A percentile compares a stretch with the other conserved stretches of the same genome.
Evolutionary conservation across 805 yeast species (phyloP).

Genomic region (Tetrapisispora taiwanensis): DNA sequence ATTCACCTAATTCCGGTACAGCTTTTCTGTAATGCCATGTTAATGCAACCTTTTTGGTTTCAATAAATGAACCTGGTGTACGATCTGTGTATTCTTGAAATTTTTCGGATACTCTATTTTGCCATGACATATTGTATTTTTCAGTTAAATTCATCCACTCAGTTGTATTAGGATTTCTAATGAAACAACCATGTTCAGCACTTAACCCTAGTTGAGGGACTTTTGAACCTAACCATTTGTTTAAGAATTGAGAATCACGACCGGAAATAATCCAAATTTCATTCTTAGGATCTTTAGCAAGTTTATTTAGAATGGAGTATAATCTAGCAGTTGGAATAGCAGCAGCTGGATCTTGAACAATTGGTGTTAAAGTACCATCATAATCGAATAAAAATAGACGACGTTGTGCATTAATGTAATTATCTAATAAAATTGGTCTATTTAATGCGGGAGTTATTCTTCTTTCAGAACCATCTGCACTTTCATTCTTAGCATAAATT

Average conservation of each 20-base stretch:
- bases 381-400: constrained; percentile 87
- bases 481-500: constrained; percentile 34
- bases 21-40: constrained; percentile 97
- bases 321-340: constrained; percentile 85
- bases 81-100: constrained; percentile 69
- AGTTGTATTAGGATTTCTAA: constrained; percentile 55
- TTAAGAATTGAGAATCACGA: constrained; percentile 82
- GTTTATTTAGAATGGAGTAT: constrained; percentile 43
- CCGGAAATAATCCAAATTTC: constrained; percentile 94
- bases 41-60: constrained; percentile 81
- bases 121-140: constrained; percentile 89
- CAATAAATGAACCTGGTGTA: constrained; percentile 85
- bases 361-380: constrained; percentile 96
- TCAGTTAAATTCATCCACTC: constrained; percentile 82
- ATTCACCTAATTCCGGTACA: constrained; percentile 87
- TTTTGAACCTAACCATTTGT: constrained; percentile 72
- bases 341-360: constrained; percentile 94
- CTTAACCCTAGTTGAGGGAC: constrained; percentile 63
- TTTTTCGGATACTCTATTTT: constrained; percentile 62
- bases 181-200: constrained; percentile 96
- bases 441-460: constrained; percentile 77
- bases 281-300: constrained; percentile 69
- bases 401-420: constrained; percentile 50
- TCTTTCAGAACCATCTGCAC: constrained; percentile 27
- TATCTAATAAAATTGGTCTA: constrained; percentile 49